These are phyloP conservation scores for Fusarium coffeatum DNA, from an alignment of 2,329 filamentous ascomycete species.

Conservation along the genomic window DNA sequence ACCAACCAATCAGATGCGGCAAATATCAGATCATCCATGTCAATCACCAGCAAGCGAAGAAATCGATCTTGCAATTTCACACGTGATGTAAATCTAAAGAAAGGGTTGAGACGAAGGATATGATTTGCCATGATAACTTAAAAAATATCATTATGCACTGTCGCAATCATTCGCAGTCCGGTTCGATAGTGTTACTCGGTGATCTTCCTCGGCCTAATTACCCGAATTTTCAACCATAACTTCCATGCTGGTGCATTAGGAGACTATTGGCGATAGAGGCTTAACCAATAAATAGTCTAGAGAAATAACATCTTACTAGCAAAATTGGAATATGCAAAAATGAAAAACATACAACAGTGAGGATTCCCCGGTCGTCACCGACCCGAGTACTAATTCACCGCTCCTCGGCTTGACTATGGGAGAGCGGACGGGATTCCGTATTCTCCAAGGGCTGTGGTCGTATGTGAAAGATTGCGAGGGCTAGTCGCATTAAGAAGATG, in stretches of 20 bases:
- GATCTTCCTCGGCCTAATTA: no score
- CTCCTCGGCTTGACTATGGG: conserved; percentile 20
- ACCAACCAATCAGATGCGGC: neutral
- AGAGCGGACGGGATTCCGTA: conserved; percentile 33
- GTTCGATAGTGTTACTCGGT: no score
- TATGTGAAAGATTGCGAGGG: neutral
- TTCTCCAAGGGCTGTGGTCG: conserved; percentile 26
- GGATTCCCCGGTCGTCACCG: conserved; percentile 27
- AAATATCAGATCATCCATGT: neutral
- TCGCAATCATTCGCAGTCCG: no score
- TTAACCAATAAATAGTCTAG: no score
- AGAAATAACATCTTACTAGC: neutral
- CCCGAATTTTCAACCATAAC: no score
- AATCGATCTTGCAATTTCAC: neutral
- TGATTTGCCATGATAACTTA: no score
- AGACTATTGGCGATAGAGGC: no score
- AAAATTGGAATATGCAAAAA: neutral
- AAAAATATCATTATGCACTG: no score
- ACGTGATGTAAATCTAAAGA: neutral
- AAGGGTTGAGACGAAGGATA: neutral
- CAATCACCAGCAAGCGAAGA: no score
- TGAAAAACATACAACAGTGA: conserved; percentile 22
- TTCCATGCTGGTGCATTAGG: no score
- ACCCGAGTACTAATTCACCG: conserved; percentile 23
- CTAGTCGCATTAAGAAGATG: neutral